phyloP scores from a whole-genome alignment of 805 yeast species.

The Metschnikowia corniflorae region DNA sequence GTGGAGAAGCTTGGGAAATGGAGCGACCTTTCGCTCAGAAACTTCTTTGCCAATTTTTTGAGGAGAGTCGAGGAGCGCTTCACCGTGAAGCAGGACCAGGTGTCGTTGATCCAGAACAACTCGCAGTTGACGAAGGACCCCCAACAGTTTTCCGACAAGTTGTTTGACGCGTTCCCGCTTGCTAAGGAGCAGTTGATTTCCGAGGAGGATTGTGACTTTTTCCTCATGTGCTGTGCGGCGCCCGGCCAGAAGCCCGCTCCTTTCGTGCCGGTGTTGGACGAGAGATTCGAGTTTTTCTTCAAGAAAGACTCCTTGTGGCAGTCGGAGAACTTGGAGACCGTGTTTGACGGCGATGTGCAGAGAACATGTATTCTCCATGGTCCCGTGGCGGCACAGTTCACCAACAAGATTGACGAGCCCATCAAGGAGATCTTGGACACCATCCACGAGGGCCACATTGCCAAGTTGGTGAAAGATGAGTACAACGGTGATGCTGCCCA shows the following conservation, averaged over 20 bases:
- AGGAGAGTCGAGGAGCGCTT: slow-evolving; percentile 98
- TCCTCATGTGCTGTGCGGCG: slow-evolving; percentile 75
- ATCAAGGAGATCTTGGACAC: slow-evolving; percentile 84
- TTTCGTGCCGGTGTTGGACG: slow-evolving; percentile 92
- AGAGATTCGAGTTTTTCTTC: slow-evolving; percentile 91
- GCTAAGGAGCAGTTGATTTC: slow-evolving; percentile 81
- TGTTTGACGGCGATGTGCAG: slow-evolving; percentile 92
- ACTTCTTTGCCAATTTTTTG: slow-evolving; percentile 79
- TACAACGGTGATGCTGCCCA: slow-evolving; percentile 67
- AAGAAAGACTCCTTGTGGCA: slow-evolving; percentile 99
- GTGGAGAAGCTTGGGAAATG: slow-evolving; percentile 76
- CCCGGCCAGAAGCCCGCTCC: slow-evolving; percentile 97
- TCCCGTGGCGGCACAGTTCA: slow-evolving; percentile 95
- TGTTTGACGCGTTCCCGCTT: slow-evolving; percentile 67
- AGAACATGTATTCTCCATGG: slow-evolving; percentile 99
- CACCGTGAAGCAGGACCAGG: slow-evolving; percentile 47
- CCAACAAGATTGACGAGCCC: slow-evolving; percentile 87
- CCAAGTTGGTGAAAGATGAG: slow-evolving; percentile 59
- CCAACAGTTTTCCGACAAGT: slow-evolving; percentile 49
- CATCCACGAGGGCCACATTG: slow-evolving; percentile 88
- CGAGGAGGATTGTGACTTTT: slow-evolving; percentile 93
- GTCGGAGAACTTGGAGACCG: slow-evolving; percentile 94
- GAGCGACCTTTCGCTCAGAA: slow-evolving; percentile 85
- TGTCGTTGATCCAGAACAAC: slow-evolving; percentile 73
- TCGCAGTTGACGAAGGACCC: slow-evolving; percentile 64